A percentile compares a stretch with the other conserved stretches of the same genome.
phyloP scores from a whole-genome alignment of 2,329 filamentous ascomycete genomes.

The Aurifilum marmelostoma region DNA sequence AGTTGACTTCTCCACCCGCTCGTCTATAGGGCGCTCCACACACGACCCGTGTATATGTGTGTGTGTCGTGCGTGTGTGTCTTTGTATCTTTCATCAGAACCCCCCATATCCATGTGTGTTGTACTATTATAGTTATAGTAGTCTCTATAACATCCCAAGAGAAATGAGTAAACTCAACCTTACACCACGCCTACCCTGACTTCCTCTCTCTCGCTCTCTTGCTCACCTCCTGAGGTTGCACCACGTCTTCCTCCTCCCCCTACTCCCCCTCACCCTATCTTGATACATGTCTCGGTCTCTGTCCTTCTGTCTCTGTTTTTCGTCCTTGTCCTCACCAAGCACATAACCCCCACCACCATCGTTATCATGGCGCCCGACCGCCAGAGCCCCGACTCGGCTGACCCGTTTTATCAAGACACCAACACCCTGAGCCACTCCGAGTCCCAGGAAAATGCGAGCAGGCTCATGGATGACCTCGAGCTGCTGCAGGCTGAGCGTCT shows the following conservation, averaged over 20 bases:
- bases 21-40: conserved; percentile 17
- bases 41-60: not conserved
- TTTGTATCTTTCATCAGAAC: not conserved
- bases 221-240: not conserved
- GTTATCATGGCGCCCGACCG: conserved; percentile 8
- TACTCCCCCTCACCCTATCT: not conserved
- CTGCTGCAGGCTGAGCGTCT: conserved; percentile 51
- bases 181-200: not conserved
- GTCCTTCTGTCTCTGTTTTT: conserved; percentile 4
- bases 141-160: conserved; percentile 12
- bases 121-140: not conserved
- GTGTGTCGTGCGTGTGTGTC: not conserved
- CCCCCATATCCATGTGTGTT: not conserved
- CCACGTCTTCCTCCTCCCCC: not conserved
- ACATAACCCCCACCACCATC: not conserved
- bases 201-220: too few relatives aligned
- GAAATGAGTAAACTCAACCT: conserved; percentile 7
- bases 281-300: not conserved
- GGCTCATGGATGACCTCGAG: conserved; percentile 54
- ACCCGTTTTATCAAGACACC: conserved; percentile 24
- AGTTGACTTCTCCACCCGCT: conserved; percentile 10
- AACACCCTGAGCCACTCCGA: conserved; percentile 32
- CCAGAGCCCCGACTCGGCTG: conserved; percentile 13
- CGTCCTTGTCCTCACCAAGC: not conserved
- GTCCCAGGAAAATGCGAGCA: conserved; percentile 39